Conservation (phyloP, 352 stramenopile genomes). For the Pythium phragmiticola region DNA sequence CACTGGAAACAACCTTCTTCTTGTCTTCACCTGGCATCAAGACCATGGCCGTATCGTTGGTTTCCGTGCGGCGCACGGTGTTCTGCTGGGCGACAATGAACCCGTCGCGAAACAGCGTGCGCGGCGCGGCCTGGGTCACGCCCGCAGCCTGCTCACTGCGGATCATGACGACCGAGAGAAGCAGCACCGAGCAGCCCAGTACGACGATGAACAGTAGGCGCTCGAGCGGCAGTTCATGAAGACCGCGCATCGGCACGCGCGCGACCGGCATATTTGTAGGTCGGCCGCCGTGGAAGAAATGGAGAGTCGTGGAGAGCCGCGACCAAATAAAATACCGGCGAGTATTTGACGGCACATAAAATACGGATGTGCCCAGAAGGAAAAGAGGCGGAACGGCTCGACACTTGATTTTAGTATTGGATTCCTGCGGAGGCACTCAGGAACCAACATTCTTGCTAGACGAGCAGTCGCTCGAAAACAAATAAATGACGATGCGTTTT, state of each 20-base stretch:
- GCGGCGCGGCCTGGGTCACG: constrained; percentile 22
- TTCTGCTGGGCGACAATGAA: constrained; percentile 57
- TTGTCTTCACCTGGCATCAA: background rate
- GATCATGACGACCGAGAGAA: constrained; percentile 63
- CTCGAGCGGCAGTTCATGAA: constrained; percentile 38
- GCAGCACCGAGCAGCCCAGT: constrained; percentile 46
- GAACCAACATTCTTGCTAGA: constrained; percentile 15
- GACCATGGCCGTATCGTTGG: constrained; percentile 11
- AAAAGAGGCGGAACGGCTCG: constrained; percentile 13
- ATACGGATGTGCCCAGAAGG: background rate
- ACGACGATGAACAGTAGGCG: constrained; percentile 56
- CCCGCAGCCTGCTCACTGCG: constrained; percentile 37
- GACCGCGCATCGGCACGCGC: constrained; percentile 18
- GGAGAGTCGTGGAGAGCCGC: background rate
- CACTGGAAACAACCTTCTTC: background rate
- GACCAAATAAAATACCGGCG: constrained; percentile 2
- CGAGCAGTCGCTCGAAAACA: constrained; percentile 7
- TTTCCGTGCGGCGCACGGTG: constrained; percentile 39
- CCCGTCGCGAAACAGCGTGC: constrained; percentile 64
- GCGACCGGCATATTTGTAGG: constrained; percentile 1
- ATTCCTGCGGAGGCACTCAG: constrained; percentile 1
- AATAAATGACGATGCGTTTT: constrained; percentile 13
- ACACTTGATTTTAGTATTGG: constrained; percentile 12
- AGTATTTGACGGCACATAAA: constrained; percentile 14
- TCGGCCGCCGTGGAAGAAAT: background rate